Base-by-base conservation (phyloP, 345 rosid genomes). In the Citrus maxima region DNA sequence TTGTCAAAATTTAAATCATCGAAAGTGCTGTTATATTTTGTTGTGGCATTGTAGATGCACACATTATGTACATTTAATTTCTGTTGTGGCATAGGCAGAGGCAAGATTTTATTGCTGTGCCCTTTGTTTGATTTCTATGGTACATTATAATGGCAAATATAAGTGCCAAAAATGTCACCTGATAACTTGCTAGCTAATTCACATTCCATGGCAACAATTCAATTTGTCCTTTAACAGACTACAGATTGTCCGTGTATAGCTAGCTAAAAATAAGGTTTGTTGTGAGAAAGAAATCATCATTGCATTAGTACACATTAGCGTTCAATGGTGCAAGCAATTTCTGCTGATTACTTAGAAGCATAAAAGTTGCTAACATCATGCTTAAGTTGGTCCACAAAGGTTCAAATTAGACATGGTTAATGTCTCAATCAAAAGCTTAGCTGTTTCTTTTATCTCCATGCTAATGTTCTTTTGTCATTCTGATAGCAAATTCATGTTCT, bases 341-440 rank as follows among this genome's bases (percentile, higher is more conserved):
- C 30, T 13, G 40, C 7, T 13, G 40, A 49, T 38, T 38, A 8
- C 28, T 64, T 56, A 25, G 71, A 16, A 62, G 22, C 54, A 54
- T 42, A 25, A 40, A 42, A 28, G 42, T 49, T 63, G 70, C 38
- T 46, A 63, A 63, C 38, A 18, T 40, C 21, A 71, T 64, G 64
- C 16, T 27, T 55, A 54, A 24, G 6, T 69, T 32, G 75, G 65
- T 21, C 71, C 28, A 69, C 59, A 55, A 35, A 79, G 16, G 65
- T 68, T 74, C 75, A 70, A 37, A 73, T 79, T 79, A 67, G 78
- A 74, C 77, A 84, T 64, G 77, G 59, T 79, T 55, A 51, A 76
- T 65, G 88, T 80, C 83, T 70, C 67, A 16, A 51, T 85, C 82
- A 78, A 63, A 30, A 72, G 81, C 84, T 85, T 84, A 80, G 84